Conservation (phyloP, 495 filamentous ascomycete species). For the Penicillium subrubescens region DNA sequence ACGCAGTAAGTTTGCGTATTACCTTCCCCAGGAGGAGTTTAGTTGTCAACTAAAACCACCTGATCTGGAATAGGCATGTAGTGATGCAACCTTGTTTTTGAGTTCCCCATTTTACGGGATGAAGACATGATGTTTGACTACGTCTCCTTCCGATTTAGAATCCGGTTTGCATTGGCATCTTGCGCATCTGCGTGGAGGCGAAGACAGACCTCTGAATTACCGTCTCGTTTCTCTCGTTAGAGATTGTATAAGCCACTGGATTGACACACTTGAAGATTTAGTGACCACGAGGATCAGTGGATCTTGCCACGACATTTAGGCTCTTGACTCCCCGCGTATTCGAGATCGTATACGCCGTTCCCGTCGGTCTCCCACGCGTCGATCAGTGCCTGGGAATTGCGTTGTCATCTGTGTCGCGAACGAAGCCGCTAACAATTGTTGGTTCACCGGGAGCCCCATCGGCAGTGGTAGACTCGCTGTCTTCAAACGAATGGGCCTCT, state of each 20-base stretch:
- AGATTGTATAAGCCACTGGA: neutral
- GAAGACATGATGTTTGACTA: slow-evolving; percentile 7
- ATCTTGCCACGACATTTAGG: neutral
- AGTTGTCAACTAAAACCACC: neutral
- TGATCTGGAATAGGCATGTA: neutral
- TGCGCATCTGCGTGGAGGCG: neutral
- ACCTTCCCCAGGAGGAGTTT: neutral
- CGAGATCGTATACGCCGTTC: neutral
- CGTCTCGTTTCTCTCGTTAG: too few species aligned
- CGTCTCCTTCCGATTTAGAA: neutral
- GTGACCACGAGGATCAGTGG: neutral
- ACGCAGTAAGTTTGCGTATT: neutral
- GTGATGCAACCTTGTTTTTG: neutral
- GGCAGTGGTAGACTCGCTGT: neutral
- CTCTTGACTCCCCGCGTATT: neutral
- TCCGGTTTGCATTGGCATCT: neutral
- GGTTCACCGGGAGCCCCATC: neutral
- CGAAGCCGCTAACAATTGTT: neutral
- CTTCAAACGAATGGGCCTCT: neutral
- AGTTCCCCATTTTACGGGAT: slow-evolving; percentile 14
- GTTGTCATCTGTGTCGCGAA: neutral
- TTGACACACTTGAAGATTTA: neutral
- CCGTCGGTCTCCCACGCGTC: neutral
- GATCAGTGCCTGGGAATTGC: neutral
- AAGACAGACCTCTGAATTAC: neutral